A percentile compares a stretch with the other conserved stretches of the same genome.
Evolutionary conservation across 805 yeast genomes (phyloP).

Genomic region (Peterozyma xylosa): DNA sequence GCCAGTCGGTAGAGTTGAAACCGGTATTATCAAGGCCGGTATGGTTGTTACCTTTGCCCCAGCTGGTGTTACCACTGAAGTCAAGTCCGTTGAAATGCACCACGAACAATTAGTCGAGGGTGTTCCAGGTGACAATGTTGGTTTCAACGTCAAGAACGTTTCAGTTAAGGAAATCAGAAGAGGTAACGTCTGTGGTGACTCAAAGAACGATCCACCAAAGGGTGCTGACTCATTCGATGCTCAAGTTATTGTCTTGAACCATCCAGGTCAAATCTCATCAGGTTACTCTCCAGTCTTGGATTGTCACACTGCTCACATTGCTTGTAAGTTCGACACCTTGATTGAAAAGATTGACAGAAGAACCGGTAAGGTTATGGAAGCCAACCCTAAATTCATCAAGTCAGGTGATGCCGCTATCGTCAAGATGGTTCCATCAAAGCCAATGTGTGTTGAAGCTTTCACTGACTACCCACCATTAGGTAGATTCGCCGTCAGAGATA

Average conservation of each 20-base stretch:
- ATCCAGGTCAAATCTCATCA: slow-evolving; percentile 86
- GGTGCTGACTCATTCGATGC: slow-evolving; percentile 77
- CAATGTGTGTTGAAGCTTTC: slow-evolving; percentile 93
- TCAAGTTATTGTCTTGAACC: slow-evolving; percentile 83
- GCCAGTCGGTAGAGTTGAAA: slow-evolving; percentile 92
- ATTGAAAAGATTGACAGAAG: slow-evolving; percentile 84
- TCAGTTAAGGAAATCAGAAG: slow-evolving; percentile 85
- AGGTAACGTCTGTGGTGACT: slow-evolving; percentile 91
- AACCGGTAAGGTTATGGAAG: slow-evolving; percentile 88
- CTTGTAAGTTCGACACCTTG: slow-evolving; percentile 73
- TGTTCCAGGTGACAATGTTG: slow-evolving; percentile 87
- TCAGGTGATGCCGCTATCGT: slow-evolving; percentile 97
- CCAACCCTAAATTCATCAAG: slow-evolving; percentile 87
- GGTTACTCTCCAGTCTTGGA: slow-evolving; percentile 91
- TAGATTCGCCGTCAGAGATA: slow-evolving; percentile 98
- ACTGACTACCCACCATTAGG: slow-evolving; percentile 94
- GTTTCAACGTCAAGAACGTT: slow-evolving; percentile 87
- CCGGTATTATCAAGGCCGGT: slow-evolving; percentile 88
- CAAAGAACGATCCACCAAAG: slow-evolving; percentile 83
- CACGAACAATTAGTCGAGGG: slow-evolving; percentile 76
- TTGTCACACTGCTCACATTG: slow-evolving; percentile 91
- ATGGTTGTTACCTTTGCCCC: slow-evolving; percentile 88
- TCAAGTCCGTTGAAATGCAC: slow-evolving; percentile 86
- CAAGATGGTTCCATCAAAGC: slow-evolving; percentile 79
- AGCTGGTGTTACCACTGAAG: slow-evolving; percentile 85